A percentile compares a stretch with the other conserved stretches of the same genome.
phyloP scores from a whole-genome alignment of 1,284 basidiomycete species.

The Golubevia pallescens region DNA sequence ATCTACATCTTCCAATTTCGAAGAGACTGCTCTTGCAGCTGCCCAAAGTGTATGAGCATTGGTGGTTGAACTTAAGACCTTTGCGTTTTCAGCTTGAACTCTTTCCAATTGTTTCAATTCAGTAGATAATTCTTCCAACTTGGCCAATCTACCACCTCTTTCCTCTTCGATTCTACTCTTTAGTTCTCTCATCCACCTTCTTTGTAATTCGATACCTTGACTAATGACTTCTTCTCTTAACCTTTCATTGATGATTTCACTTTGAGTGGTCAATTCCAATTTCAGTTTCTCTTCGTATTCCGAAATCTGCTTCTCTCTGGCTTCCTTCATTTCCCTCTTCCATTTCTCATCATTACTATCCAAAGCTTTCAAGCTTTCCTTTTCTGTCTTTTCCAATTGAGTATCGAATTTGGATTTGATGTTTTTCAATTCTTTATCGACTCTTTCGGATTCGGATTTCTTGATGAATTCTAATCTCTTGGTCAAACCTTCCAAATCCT shows the following conservation, averaged over 20 bases:
- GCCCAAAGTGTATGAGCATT: conserved; percentile 75
- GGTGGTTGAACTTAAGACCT: conserved; percentile 86
- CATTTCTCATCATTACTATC: conserved; percentile 86
- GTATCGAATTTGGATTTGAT: conserved; percentile 83
- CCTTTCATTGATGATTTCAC: conserved; percentile 83
- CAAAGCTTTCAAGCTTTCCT: conserved; percentile 81
- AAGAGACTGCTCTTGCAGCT: conserved; percentile 61
- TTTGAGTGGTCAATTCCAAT: conserved; percentile 83
- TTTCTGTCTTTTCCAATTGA: conserved; percentile 81
- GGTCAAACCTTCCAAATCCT: conserved; percentile 81
- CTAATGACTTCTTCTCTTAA: conserved; percentile 93
- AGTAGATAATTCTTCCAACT: conserved; percentile 88
- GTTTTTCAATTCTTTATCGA: conserved; percentile 81
- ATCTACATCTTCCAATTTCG: conserved; percentile 65
- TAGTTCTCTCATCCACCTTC: conserved; percentile 94
- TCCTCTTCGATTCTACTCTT: conserved; percentile 95
- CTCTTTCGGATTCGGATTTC: conserved; percentile 77
- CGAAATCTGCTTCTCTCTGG: conserved; percentile 76
- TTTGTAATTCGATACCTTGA: conserved; percentile 95
- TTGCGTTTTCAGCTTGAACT: conserved; percentile 86
- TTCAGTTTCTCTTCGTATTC: conserved; percentile 86
- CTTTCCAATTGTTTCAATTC: conserved; percentile 89
- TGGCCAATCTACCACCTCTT: conserved; percentile 90
- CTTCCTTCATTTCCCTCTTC: conserved; percentile 80
- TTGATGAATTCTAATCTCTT: conserved; percentile 80